Evolutionary conservation across 441 rosid species (phyloP).

Genomic region (Eruca vesicaria): DNA sequence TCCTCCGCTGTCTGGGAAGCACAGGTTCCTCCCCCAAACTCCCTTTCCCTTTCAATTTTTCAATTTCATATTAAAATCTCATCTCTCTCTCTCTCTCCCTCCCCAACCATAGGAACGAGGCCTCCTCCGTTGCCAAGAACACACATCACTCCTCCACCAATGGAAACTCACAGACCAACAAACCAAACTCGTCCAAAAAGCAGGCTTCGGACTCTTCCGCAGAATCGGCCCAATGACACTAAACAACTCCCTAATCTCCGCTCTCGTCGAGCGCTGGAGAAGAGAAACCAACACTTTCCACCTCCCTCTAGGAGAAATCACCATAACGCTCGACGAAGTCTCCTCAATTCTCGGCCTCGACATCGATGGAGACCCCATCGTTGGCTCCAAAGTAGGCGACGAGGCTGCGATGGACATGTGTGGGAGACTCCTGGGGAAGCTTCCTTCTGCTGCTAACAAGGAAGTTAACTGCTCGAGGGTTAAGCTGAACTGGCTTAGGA

Average conservation of each 20-base stretch:
- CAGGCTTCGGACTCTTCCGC: conserved; percentile 54
- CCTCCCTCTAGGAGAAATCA: conserved; percentile 50
- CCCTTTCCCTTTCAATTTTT: neutral
- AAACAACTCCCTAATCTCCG: conserved; percentile 50
- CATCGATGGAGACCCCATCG: conserved; percentile 55
- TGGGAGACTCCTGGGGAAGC: conserved; percentile 45
- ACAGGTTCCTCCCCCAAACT: conserved; percentile 13
- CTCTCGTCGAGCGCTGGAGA: conserved; percentile 56
- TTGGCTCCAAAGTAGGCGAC: conserved; percentile 44
- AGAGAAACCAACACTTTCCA: conserved; percentile 55
- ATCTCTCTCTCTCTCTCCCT: neutral
- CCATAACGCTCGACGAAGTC: conserved; percentile 50
- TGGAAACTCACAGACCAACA: conserved; percentile 43
- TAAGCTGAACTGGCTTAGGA: conserved; percentile 61
- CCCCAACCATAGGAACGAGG: conserved; percentile 36
- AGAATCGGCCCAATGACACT: conserved; percentile 48
- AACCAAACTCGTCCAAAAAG: conserved; percentile 46
- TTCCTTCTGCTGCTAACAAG: conserved; percentile 43
- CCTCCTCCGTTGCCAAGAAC: conserved; percentile 38
- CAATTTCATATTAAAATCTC: neutral
- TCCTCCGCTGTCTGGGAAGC: conserved; percentile 41
- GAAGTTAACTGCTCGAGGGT: conserved; percentile 57
- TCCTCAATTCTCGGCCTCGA: conserved; percentile 50
- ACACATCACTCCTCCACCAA: conserved; percentile 38
- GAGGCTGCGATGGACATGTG: conserved; percentile 39